A percentile compares a stretch with the other conserved stretches of the same genome.
phyloP scores from a whole-genome alignment of 2,329 filamentous ascomycete genomes.

The Erysiphe pisi region DNA sequence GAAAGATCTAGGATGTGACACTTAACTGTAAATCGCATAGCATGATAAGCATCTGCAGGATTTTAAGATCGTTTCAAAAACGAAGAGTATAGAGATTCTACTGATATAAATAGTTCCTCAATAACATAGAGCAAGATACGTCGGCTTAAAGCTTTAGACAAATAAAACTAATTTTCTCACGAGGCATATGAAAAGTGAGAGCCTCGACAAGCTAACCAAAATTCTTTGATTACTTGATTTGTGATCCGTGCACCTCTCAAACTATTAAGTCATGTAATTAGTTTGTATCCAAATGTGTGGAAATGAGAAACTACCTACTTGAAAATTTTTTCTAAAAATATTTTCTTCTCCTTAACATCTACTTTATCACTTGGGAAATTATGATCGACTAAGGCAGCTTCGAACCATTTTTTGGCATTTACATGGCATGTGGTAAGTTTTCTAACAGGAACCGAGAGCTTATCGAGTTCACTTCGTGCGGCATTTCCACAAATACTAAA shows the following conservation, averaged over 20 bases:
- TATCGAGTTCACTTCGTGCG: conserved; percentile 61
- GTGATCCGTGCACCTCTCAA: conserved; percentile 54
- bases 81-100: too few species aligned
- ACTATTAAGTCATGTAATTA: conserved; percentile 37
- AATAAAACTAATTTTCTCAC: conserved; percentile 33
- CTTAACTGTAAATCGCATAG: too few species aligned
- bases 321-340: conserved; percentile 57
- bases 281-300: background rate
- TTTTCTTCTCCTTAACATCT: conserved; percentile 47
- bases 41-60: too few species aligned
- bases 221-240: conserved; percentile 58
- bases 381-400: conserved; percentile 45
- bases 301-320: conserved; percentile 42
- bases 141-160: too few species aligned
- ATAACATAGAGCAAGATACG: too few species aligned
- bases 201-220: conserved; percentile 58
- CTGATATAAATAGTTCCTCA: too few species aligned
- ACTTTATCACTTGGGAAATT: conserved; percentile 49
- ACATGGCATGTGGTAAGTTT: conserved; percentile 51
- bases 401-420: conserved; percentile 51
- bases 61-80: too few species aligned
- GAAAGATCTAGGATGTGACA: too few species aligned
- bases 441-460: conserved; percentile 58
- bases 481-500: conserved; percentile 58
- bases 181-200: conserved; percentile 52